These are phyloP conservation scores for Celoporthe dispersa DNA, from an alignment of 2,329 filamentous ascomycete genomes.

Conservation along the genomic window DNA sequence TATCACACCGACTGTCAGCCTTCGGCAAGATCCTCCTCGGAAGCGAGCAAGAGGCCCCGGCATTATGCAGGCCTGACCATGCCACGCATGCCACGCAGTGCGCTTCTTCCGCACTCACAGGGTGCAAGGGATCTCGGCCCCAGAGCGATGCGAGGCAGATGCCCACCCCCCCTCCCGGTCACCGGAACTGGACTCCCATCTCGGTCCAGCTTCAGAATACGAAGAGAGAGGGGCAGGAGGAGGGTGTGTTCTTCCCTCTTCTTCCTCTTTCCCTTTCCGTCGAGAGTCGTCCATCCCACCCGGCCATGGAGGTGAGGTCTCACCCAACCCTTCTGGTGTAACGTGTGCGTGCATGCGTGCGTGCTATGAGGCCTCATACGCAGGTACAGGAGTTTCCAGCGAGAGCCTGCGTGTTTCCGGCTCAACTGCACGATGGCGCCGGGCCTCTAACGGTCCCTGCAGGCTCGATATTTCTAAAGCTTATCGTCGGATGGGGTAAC, in stretches of 20 bases:
- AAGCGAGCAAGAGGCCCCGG: constrained; percentile 15
- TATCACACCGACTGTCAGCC: constrained; percentile 29
- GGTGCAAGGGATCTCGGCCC: constrained; percentile 24
- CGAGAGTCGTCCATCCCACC: neutral
- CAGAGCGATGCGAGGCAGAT: constrained; percentile 19
- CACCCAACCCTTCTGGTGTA: constrained; percentile 2
- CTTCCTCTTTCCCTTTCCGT: no score
- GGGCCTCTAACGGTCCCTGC: constrained; percentile 28
- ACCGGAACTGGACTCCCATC: constrained; percentile 5
- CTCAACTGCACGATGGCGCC: constrained; percentile 17
- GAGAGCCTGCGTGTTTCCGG: neutral
- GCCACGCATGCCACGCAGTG: constrained; percentile 13
- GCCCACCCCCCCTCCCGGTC: neutral
- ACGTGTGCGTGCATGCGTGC: neutral
- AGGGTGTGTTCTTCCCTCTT: neutral
- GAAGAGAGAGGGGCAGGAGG: neutral
- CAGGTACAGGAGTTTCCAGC: constrained; percentile 22
- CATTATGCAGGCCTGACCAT: constrained; percentile 16
- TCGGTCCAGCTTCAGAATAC: neutral
- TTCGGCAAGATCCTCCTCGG: constrained; percentile 25
- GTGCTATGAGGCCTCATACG: constrained; percentile 16
- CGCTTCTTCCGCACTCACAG: constrained; percentile 15
- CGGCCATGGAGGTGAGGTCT: neutral
- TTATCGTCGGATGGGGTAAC: constrained; percentile 22
- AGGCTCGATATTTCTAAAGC: constrained; percentile 22